phyloP scores from a whole-genome alignment of 305 asterid species.

The Fraxinus paxiana region DNA sequence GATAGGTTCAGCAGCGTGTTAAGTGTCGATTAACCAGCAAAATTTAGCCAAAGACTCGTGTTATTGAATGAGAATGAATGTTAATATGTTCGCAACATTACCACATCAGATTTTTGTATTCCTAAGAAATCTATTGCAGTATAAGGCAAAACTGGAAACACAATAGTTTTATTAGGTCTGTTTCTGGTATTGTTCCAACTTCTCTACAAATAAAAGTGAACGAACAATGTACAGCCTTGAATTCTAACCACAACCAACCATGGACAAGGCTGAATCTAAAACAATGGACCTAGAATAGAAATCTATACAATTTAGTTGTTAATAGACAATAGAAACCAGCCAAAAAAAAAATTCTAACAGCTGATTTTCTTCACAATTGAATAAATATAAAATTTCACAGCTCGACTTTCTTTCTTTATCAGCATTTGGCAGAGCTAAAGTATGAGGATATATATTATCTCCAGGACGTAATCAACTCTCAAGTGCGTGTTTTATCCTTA shows the following conservation, averaged over 20 bases:
- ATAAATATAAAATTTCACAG: background rate
- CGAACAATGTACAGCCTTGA: background rate
- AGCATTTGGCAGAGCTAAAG: background rate
- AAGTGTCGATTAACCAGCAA: background rate
- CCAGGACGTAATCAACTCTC: conserved; percentile 9
- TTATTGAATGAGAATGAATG: background rate
- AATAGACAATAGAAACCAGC: background rate
- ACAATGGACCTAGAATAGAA: background rate
- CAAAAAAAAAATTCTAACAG: background rate
- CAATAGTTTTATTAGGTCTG: background rate
- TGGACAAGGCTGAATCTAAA: background rate
- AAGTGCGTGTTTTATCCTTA: conserved; percentile 20
- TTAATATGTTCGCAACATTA: background rate
- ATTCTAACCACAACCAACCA: background rate
- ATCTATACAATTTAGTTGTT: background rate
- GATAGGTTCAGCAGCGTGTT: background rate
- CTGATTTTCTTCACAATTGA: background rate
- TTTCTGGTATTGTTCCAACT: background rate
- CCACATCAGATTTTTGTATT: background rate
- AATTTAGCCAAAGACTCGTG: background rate
- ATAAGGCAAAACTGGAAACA: background rate
- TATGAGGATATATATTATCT: background rate
- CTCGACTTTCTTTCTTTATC: background rate
- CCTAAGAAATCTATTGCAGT: background rate
- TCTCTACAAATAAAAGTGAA: background rate